These are phyloP conservation scores for Tricladium varicosporioides DNA, from an alignment of 2,329 filamentous ascomycete species.

Conservation along the genomic window DNA sequence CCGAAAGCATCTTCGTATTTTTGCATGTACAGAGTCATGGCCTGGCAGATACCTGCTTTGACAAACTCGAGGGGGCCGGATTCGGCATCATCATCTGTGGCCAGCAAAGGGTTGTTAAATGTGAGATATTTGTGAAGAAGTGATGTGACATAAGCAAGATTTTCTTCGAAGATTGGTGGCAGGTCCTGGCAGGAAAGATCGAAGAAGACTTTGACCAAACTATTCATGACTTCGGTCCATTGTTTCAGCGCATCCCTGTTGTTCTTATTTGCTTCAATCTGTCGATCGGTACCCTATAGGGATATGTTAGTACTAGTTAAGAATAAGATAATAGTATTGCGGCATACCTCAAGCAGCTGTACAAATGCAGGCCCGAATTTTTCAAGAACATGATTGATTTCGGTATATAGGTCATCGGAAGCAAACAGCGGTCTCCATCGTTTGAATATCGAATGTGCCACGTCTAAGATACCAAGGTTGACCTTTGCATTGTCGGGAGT, in stretches of 20 bases:
- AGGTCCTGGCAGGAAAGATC: conserved; percentile 98
- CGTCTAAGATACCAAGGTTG: conserved; percentile 93
- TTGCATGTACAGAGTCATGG: conserved; percentile 82
- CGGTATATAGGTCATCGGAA: conserved; percentile 87
- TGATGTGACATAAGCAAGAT: conserved; percentile 71
- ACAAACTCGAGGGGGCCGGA: conserved; percentile 80
- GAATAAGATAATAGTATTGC: neutral
- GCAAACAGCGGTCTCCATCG: conserved; percentile 93
- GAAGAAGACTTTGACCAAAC: conserved; percentile 89
- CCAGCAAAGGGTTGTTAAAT: conserved; percentile 80
- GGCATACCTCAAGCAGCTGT: conserved; percentile 67
- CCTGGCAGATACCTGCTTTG: conserved; percentile 92
- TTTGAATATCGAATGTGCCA: conserved; percentile 97
- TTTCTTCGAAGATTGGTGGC: conserved; percentile 90
- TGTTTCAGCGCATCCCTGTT: conserved; percentile 73
- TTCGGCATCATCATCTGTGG: conserved; percentile 86
- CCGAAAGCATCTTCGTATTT: conserved; percentile 97
- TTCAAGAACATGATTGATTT: conserved; percentile 92
- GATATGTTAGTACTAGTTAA: conserved; percentile 16
- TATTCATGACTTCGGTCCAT: conserved; percentile 81
- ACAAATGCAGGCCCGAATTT: conserved; percentile 86
- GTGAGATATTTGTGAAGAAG: conserved; percentile 90
- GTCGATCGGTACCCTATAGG: conserved; percentile 61
- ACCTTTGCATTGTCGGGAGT: conserved; percentile 76
- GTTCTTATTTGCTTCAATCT: conserved; percentile 71